Percentiles rank a stretch among this genome's conserved stretches.
phyloP scores from a whole-genome alignment of 2,329 filamentous ascomycete species.

The Colletotrichum sp. region DNA sequence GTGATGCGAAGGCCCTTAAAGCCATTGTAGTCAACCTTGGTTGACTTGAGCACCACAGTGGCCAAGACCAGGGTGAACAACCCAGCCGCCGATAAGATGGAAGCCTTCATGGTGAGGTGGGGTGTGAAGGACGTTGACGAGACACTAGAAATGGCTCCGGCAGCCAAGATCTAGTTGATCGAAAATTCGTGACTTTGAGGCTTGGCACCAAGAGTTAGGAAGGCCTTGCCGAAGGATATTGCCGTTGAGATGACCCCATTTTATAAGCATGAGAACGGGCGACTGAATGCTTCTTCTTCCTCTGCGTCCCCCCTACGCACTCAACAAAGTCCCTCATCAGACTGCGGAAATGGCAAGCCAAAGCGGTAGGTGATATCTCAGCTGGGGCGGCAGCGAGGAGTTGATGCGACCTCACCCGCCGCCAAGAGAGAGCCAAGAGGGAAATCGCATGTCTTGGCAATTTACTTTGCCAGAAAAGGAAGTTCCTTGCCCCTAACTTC shows the following conservation, averaged over 20 bases:
- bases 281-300: background rate
- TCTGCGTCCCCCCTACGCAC: accelerated
- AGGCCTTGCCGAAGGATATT: background rate
- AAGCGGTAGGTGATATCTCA: constrained; percentile 4
- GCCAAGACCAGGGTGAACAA: background rate
- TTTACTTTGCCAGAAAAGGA: background rate
- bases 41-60: background rate
- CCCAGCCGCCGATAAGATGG: background rate
- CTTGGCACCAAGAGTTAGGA: background rate
- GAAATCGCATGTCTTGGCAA: constrained; percentile 1
- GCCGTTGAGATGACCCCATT: background rate
- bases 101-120: constrained; percentile 5
- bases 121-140: too few species aligned
- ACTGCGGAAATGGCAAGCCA: background rate
- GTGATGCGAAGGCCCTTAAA: constrained; percentile 18
- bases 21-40: constrained; percentile 17
- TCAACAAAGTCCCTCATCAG: background rate
- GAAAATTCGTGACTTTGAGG: background rate
- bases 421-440: constrained; percentile 14
- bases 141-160: background rate
- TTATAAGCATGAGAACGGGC: background rate
- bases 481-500: background rate
- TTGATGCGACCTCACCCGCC: background rate
- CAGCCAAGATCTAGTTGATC: background rate
- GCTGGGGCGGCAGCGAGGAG: background rate